Percentiles rank a stretch among this genome's conserved stretches.
These are phyloP conservation scores for Scedosporium apiospermum DNA, from an alignment of 2,329 filamentous ascomycete species.

Conservation along the genomic window DNA sequence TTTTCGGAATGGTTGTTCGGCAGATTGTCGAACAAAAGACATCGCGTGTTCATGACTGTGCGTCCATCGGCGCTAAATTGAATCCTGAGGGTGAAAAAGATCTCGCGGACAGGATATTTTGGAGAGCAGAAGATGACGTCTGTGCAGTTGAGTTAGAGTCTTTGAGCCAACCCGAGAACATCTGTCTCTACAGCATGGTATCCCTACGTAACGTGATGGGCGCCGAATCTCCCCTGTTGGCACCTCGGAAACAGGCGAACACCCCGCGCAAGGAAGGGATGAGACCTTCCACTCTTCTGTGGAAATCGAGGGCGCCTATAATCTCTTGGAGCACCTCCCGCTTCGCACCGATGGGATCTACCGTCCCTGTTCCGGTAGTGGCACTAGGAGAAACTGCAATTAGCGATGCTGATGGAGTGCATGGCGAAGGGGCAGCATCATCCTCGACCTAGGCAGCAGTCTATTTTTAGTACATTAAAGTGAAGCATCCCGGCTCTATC, in stretches of 20 bases:
- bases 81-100: slow-evolving; percentile 32
- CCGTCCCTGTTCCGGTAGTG: neutral
- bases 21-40: neutral
- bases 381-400: neutral
- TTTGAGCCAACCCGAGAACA: slow-evolving; percentile 31
- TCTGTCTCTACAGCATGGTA: slow-evolving; percentile 26
- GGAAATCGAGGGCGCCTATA: neutral
- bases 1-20: neutral
- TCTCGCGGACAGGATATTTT: neutral
- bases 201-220: slow-evolving; percentile 13
- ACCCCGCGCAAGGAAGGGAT: slow-evolving; percentile 19
- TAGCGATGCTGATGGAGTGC: neutral
- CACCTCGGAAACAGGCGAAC: slow-evolving; percentile 17
- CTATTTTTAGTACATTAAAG: neutral
- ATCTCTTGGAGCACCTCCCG: neutral
- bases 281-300: slow-evolving; percentile 1
- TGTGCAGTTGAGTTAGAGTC: slow-evolving; percentile 43
- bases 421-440: neutral
- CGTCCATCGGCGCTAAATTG: slow-evolving; percentile 52
- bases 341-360: neutral
- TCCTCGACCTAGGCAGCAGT: neutral
- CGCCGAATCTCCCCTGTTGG: slow-evolving; percentile 22
- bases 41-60: slow-evolving; percentile 28
- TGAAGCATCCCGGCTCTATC: neutral
- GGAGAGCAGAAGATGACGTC: slow-evolving; percentile 35